Percentiles rank a stretch among this genome's conserved stretches.
These are phyloP conservation scores for Yamadazyma buinensis DNA, from an alignment of 1,139 yeast genomes.

Conservation along the genomic window DNA sequence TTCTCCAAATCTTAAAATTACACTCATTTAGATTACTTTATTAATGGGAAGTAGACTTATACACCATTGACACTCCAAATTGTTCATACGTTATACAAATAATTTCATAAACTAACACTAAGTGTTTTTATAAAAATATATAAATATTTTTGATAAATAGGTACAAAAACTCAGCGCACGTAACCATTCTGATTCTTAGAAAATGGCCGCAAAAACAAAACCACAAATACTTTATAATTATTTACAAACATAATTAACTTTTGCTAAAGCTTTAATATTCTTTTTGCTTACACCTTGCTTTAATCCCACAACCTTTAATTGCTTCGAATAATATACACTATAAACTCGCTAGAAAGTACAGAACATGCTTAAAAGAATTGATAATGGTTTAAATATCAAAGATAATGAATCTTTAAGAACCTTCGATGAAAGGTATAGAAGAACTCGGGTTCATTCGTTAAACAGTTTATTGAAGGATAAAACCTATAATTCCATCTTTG, in stretches of 20 bases:
- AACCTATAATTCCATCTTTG: constrained; percentile 7
- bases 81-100: too few species aligned
- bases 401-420: background rate
- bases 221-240: background rate
- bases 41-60: too few species aligned
- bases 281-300: background rate
- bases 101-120: too few species aligned
- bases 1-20: too few species aligned
- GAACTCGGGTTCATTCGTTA: constrained; percentile 12
- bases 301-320: too few species aligned
- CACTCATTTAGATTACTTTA: too few species aligned
- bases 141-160: too few species aligned
- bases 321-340: background rate
- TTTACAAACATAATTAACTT: too few species aligned
- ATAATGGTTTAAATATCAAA: background rate
- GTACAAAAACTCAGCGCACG: background rate
- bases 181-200: background rate
- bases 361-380: constrained; percentile 1
- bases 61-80: too few species aligned
- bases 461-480: constrained; percentile 14
- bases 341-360: background rate
- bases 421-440: background rate
- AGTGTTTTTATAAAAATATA: too few species aligned
- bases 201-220: background rate
- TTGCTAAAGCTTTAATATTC: too few species aligned